Percentiles rank a stretch among this genome's conserved stretches.
phyloP scores from a whole-genome alignment of 208 protist species.

The Blechomonas ayalai region DNA sequence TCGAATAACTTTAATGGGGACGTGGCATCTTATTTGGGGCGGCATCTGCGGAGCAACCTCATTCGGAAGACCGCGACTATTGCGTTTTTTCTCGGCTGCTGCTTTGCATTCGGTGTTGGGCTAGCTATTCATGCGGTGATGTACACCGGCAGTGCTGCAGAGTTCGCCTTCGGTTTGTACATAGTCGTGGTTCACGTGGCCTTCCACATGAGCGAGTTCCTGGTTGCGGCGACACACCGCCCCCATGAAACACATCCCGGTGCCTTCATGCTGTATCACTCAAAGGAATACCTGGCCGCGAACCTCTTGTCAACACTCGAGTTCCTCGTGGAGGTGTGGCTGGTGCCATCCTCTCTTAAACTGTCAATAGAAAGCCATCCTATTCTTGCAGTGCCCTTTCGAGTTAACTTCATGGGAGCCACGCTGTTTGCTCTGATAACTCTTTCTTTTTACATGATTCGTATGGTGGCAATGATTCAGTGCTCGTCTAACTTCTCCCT shows the following conservation, averaged over 20 bases:
- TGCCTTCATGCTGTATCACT: constrained; percentile 85
- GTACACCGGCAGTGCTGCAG: constrained; percentile 10
- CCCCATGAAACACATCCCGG: constrained; percentile 63
- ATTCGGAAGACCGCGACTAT: constrained; percentile 41
- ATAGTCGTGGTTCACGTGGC: constrained; percentile 40
- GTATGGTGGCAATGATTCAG: constrained; percentile 76
- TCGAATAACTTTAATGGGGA: too few relatives aligned
- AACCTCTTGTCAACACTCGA: constrained; percentile 33
- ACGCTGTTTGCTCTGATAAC: constrained; percentile 32
- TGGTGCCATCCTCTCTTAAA: constrained; percentile 59
- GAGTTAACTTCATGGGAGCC: constrained; percentile 24
- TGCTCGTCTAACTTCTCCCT: constrained; percentile 81
- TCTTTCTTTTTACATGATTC: constrained; percentile 52
- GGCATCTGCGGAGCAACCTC: constrained; percentile 27
- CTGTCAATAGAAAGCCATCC: neutral
- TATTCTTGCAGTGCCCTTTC: constrained; percentile 15
- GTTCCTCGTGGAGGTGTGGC: constrained; percentile 60
- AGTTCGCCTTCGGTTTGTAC: constrained; percentile 58
- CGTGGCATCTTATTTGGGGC: too few relatives aligned
- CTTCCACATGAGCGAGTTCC: constrained; percentile 82
- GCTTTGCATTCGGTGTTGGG: constrained; percentile 14
- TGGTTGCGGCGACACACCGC: constrained; percentile 26
- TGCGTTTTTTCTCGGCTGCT: constrained; percentile 44
- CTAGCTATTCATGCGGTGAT: constrained; percentile 32
- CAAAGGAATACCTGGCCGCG: constrained; percentile 48